Base-by-base conservation (phyloP, 108 stramenopile species). In the Nitzschia sp. region DNA sequence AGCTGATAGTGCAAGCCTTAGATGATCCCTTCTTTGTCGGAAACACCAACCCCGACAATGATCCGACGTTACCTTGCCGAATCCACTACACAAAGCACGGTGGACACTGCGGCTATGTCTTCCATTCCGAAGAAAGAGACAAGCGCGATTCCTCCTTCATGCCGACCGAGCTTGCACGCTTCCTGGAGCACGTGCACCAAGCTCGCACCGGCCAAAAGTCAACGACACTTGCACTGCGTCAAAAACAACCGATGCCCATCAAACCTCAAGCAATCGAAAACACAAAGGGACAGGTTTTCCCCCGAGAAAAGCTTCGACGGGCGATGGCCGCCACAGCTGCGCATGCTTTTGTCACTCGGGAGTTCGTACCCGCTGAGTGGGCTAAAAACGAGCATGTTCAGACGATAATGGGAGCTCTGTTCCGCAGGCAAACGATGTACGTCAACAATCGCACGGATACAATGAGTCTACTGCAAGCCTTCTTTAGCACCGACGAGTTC, bases 21-120 rank as follows among this genome's bases (percentile, higher is more conserved):
- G 88, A 93, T 65, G 91, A 93, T 63, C 91, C 91, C n/a, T 90
- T 93, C 63, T 85, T 93, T 41, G 72, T 26, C 13, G 63, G 63
- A 2, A 65, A 65, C 27, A 79, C 21, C 15, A 65, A 65, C 53
- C 67, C 73, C 55, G 73, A 59, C 71, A 84, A 65, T 38, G 23
- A 65, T 30, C 46, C 47, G 5, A 13, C 6, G 2, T 27, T 38
- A 19, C 63, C 63, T 16, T 47, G 36, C 35, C 45, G 63, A 9
- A 65, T 65, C 27, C 47, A 65, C 3, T 65, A 65, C 47, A 84
- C 82, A 0, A 38, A 75, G 16, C 31, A 77, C 48, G 89, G 89
- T 22, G 89, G 89, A 2, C 89, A 90, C 73, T 68, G 84, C 16
- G 89, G 89, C 4, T 78, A 63, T 65, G 32, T 47, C 26, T 80